Base-by-base conservation (phyloP, 2,329 filamentous ascomycete species). In the Hymenoscyphus scutula region DNA sequence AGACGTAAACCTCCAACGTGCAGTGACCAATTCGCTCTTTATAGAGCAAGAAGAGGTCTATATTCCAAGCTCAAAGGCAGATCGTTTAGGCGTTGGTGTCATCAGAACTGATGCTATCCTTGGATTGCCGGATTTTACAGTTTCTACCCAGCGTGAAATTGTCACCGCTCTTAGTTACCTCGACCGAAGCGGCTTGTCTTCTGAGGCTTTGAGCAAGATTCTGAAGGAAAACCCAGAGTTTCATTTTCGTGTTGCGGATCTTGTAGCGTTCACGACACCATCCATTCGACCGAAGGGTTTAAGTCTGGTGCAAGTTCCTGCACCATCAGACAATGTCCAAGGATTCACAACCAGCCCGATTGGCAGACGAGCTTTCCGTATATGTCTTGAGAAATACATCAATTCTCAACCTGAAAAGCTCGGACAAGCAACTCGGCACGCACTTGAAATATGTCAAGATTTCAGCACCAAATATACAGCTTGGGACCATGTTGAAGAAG, bases 261-360 rank as follows among this genome's bases (percentile, higher is more conserved):
- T 70, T 7, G 61, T 69, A 13, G 68, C 68, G n/a, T 53, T 70
- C 19, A 62, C 62, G 15, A 61, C 56, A n/a, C 17, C 13, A 8
- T 53, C 56, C 13, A 61, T 61, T 17, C 61, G 67, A 15, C 56
- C 60, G 58, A 51, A 27, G 10, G 66, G 65, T 5, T 64, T 61
- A 4, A 53, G 53, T 25, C 64, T 68, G 5, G 65, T 69, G 32
- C 67, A 70, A 59, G 62, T 70, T 7, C 68, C 68, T 37, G 67
- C 67, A 19, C 68, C 68, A n/a, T 69, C 67, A 38, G 68, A 68
- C 10, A 68, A 70, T 61, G 56, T 65, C 8, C 54, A 62, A 59
- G 68, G 68, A 15, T 56, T 70, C 13, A 69, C 63, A n/a, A 66
- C 62, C 4, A 68, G 65, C 37, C 60, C 61, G 11, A 25, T 38